Evolutionary conservation across 257 asterid genomes (phyloP).

Genomic region (Solanum etuberosum): DNA sequence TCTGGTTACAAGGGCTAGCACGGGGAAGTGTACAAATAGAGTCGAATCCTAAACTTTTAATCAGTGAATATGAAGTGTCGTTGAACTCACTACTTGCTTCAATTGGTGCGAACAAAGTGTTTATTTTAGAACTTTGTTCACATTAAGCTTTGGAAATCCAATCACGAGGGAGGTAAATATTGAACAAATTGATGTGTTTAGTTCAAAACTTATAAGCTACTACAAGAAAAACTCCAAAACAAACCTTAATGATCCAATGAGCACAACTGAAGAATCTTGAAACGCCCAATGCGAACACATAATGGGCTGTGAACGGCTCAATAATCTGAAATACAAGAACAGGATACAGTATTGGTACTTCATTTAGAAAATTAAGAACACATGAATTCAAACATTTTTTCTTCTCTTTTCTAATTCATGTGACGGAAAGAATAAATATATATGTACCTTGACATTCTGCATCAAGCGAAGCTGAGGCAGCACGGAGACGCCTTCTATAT

Average conservation of each 20-base stretch:
- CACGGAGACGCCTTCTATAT: conserved; percentile 71
- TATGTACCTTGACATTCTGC: conserved; percentile 73
- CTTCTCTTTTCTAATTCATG: background rate
- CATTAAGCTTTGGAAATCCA: background rate
- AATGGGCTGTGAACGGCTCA: conserved; percentile 88
- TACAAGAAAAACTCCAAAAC: background rate
- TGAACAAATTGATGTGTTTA: background rate
- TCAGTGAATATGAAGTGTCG: background rate
- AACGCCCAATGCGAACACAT: conserved; percentile 83
- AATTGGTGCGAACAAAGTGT: background rate
- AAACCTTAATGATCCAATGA: conserved; percentile 92
- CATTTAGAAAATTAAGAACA: background rate
- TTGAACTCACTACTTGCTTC: background rate
- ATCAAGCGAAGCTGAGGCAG: conserved; percentile 87
- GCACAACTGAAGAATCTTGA: conserved; percentile 80
- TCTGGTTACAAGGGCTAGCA: background rate
- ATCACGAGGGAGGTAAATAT: background rate
- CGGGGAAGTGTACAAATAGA: background rate
- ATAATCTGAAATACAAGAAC: conserved; percentile 40
- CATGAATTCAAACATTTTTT: background rate
- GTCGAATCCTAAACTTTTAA: background rate
- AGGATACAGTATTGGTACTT: background rate
- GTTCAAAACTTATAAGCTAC: background rate
- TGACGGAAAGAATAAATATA: background rate
- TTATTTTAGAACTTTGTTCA: background rate